Base-by-base conservation (phyloP, 208 protist genomes). In the Wallacemonas collosoma region DNA sequence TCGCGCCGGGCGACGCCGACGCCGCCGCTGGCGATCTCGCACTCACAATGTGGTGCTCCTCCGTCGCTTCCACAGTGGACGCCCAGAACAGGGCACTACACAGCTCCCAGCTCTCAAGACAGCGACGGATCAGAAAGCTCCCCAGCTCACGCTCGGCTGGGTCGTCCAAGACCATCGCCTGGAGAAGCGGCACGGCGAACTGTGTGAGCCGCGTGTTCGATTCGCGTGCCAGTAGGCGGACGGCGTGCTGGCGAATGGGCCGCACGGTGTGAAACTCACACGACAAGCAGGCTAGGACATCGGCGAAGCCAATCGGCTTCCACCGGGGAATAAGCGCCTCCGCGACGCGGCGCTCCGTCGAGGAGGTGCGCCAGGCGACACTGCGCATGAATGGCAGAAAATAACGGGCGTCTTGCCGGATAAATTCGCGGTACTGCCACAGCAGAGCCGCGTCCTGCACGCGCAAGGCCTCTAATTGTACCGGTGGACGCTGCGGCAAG, bases 391-490 rank as follows among this genome's bases (percentile, higher is more conserved):
- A 99, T 7, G 91, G 93, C 1, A 97, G 79, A 39, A 98, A 89
- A 44, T 91, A 91, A 36, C 86, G 80, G 1, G 89, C 78, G 58
- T 97, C 87, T 14, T 82, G 76, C 15, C 75, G 61, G 45, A 98
- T 81, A 73, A 92, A 98, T 68, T 89, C 84, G 40, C 93, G 82
- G 76, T 95, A 98, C 68, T 90, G 94, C 95, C 97, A 99, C 62
- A 99, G 77, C 62, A 99, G 79, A 43, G 84, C 73, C 63, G 81
- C 86, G 15, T 99, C 95, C 65, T 98, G 94, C n/a, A 85, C 71
- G 15, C 81, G 71, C 38, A 89, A 68, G 36, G 60, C 67, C 72
- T 91, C 86, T 57, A 91, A 68, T 40, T 87, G 85, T 43, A 96
- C 76, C 1, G 88, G 80, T 39, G 85, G 90, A 36, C 77, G 86